phyloP scores from a whole-genome alignment of 768 basidiomycete species.

The Leccinum rimulosum region DNA sequence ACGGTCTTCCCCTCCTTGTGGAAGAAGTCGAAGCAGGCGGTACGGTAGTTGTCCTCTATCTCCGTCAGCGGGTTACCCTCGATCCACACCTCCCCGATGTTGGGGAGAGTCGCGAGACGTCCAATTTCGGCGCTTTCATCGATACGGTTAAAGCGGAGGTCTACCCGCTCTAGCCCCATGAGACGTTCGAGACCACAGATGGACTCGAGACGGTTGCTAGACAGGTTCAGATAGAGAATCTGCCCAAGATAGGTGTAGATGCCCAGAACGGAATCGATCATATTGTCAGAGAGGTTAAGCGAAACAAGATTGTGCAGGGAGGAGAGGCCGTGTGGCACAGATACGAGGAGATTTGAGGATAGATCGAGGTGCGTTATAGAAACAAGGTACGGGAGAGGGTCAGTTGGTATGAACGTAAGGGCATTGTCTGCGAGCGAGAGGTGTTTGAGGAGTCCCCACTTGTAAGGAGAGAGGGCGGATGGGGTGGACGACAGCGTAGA shows the following conservation, averaged over 20 bases:
- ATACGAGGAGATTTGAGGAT: conserved; percentile 87
- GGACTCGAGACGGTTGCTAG: conserved; percentile 88
- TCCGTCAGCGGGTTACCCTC: conserved; percentile 82
- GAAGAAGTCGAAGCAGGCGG: conserved; percentile 82
- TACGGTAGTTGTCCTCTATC: conserved; percentile 65
- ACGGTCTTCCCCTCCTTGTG: conserved; percentile 79
- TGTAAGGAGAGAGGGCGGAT: conserved; percentile 49
- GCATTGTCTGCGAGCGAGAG: conserved; percentile 79
- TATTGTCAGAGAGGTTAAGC: conserved; percentile 96
- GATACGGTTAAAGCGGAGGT: conserved; percentile 76
- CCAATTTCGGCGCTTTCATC: conserved; percentile 85
- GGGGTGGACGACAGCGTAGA: conserved; percentile 28
- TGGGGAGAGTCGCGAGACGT: conserved; percentile 74
- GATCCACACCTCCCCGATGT: conserved; percentile 78
- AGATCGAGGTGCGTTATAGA: conserved; percentile 83
- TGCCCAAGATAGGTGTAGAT: conserved; percentile 81
- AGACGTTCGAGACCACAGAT: conserved; percentile 94
- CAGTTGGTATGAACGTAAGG: conserved; percentile 75
- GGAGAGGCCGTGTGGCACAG: conserved; percentile 77
- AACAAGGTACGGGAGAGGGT: conserved; percentile 62
- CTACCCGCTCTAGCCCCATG: conserved; percentile 76
- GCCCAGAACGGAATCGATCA: conserved; percentile 93
- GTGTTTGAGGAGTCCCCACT: conserved; percentile 76
- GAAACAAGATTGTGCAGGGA: conserved; percentile 76
- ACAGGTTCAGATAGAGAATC: conserved; percentile 74